These are phyloP conservation scores for Hypoxylon crocopeplum DNA, from an alignment of 495 filamentous ascomycete genomes.

Conservation along the genomic window DNA sequence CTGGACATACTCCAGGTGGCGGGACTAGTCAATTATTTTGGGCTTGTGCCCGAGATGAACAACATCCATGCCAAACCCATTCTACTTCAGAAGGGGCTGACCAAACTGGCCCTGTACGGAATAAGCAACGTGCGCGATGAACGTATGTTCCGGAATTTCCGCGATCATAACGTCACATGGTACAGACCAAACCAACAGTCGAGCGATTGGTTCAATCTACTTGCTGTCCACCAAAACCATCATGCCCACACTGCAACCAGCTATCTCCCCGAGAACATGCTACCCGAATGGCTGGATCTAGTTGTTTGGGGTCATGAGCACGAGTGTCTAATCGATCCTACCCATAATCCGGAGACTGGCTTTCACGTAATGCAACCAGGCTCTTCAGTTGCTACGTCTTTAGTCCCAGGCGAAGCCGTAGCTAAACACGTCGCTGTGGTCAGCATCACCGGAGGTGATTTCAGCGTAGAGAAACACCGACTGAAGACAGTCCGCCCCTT, in stretches of 20 bases:
- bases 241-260: constrained; percentile 86
- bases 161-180: constrained; percentile 93
- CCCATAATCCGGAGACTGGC: constrained; percentile 79
- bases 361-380: constrained; percentile 98
- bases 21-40: constrained; percentile 95
- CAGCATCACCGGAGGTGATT: constrained; percentile 81
- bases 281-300: constrained; percentile 90
- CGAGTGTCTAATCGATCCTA: constrained; percentile 89
- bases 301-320: constrained; percentile 98
- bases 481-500: constrained; percentile 92
- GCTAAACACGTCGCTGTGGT: constrained; percentile 89
- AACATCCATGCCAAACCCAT: constrained; percentile 91
- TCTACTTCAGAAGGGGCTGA: constrained; percentile 89
- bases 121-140: constrained; percentile 98
- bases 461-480: constrained; percentile 79
- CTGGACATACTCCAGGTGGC: constrained; percentile 91
- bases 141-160: constrained; percentile 88
- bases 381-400: constrained; percentile 92
- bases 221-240: constrained; percentile 97
- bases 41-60: constrained; percentile 87
- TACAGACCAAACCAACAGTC: constrained; percentile 84
- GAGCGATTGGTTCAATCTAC: constrained; percentile 94
- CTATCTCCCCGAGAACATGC: constrained; percentile 92
- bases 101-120: constrained; percentile 93
- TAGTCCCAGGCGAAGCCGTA: constrained; percentile 88